Conservation (phyloP, 352 stramenopile species). For the Phytopythium sindhum region DNA sequence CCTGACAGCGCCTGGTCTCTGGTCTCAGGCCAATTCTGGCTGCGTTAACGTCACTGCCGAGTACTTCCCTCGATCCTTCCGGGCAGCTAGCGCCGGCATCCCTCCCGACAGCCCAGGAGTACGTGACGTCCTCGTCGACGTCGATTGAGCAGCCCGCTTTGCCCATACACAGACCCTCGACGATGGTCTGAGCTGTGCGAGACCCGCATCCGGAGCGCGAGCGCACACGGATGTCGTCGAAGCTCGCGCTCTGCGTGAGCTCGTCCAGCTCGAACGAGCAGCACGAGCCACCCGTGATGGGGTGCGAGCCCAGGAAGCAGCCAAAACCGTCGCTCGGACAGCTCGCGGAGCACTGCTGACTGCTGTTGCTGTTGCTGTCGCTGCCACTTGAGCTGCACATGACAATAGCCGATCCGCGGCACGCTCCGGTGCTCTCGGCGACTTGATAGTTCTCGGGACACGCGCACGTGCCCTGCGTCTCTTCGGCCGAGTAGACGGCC, state of each 20-base stretch:
- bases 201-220: slow-evolving; percentile 38
- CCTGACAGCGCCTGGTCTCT: slow-evolving; percentile 22
- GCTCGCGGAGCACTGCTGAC: slow-evolving; percentile 19
- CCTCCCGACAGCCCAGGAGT: slow-evolving; percentile 42
- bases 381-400: not conserved
- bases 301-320: slow-evolving; percentile 68
- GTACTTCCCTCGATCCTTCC: slow-evolving; percentile 20
- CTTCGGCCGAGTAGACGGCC: slow-evolving; percentile 67
- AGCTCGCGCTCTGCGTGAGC: slow-evolving; percentile 28
- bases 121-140: slow-evolving; percentile 51
- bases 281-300: slow-evolving; percentile 58
- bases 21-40: not conserved
- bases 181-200: slow-evolving; percentile 51
- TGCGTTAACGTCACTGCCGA: not conserved
- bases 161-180: slow-evolving; percentile 65
- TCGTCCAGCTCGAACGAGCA: slow-evolving; percentile 44
- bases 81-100: slow-evolving; percentile 31
- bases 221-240: slow-evolving; percentile 57
- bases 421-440: slow-evolving; percentile 46
- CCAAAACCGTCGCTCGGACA: slow-evolving; percentile 45
- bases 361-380: not conserved
- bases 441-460: slow-evolving; percentile 72
- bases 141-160: slow-evolving; percentile 64
- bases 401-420: slow-evolving; percentile 22
- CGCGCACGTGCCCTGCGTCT: slow-evolving; percentile 52